Evolutionary conservation across 176 grass and related monocot genomes (phyloP), one percentile per base, ranked within the genome.

Genomic region (Rhynchospora tenuis): DNA sequence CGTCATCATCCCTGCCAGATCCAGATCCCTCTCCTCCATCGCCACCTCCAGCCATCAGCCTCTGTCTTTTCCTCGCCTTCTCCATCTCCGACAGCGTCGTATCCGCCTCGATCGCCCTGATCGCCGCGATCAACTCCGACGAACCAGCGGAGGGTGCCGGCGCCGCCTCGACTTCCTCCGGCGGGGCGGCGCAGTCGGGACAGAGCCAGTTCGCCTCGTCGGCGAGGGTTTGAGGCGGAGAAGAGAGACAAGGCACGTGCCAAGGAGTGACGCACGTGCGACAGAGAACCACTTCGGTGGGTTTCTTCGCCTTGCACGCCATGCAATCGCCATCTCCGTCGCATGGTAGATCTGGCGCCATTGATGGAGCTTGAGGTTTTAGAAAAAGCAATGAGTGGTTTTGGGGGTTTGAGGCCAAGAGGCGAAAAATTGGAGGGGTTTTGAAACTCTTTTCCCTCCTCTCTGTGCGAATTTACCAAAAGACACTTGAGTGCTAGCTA

Each of bases 301-400:
- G 85, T 0, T 28, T 2, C 52, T 79, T 63, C 2, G 67, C 81
- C 60, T 80, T 79, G 92, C 95, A 98, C 1, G 82, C 84, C 92
- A 98, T 94, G 87, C 95, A 98, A 28, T 88, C 82, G 45, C 92
- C 95, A 9, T 98, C 95, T 9, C 95, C 95, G 79, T 98, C 92
- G 86, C 90, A 94, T 12, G 95, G 95, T 62, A 98, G 93, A 81
- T 98, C 88, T 5, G 69, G 75, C n/a, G 87, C 65, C 52, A 88
- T 87, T 55, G 86, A 45, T 65, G 42, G 16, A 23, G 9, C 12
- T 48, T 23, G 84, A 89, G 84, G 90, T 86, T 85, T 88, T 64
- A 38, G 9, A 29, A 55, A n/a, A 31, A 28, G 22, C 5, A 15
- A 59, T 14, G 1, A 4, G 73, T 62, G n/a, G 33, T 38, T 38